Evolutionary conservation across 192 early-diverging fungal genomes (phyloP).

Genomic region (Podila horticola): DNA sequence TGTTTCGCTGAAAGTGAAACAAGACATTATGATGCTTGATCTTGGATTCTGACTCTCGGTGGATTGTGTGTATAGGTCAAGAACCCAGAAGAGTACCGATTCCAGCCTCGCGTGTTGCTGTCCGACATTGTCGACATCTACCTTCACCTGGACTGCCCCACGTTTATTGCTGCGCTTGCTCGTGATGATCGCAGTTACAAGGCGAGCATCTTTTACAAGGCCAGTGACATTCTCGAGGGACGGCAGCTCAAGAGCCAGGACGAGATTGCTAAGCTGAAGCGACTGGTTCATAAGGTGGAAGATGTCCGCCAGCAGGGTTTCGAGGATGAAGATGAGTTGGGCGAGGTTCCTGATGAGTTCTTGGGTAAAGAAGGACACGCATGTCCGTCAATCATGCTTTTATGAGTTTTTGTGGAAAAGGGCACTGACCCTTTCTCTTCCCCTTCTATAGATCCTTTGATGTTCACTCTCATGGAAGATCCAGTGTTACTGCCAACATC

Average conservation of each 20-base stretch:
- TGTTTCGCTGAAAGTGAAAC: background rate
- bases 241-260: constrained; percentile 71
- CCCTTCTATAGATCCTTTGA: constrained; percentile 71
- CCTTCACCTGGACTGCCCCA: constrained; percentile 68
- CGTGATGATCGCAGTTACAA: constrained; percentile 88
- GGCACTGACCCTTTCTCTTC: background rate
- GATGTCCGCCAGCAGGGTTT: constrained; percentile 66
- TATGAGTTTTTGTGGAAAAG: background rate
- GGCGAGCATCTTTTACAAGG: constrained; percentile 81
- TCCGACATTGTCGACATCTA: constrained; percentile 89
- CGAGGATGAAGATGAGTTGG: constrained; percentile 81
- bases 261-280: constrained; percentile 68
- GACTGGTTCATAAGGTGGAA: constrained; percentile 83
- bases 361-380: constrained; percentile 63
- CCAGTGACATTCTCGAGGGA: constrained; percentile 72
- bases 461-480: constrained; percentile 91
- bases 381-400: background rate
- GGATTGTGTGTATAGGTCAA: constrained; percentile 64
- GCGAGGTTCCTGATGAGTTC: constrained; percentile 90
- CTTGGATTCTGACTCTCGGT: background rate
- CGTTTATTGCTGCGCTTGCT: constrained; percentile 85
- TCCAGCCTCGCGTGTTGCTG: constrained; percentile 85
- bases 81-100: constrained; percentile 88
- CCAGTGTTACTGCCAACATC: constrained; percentile 93
- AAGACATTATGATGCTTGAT: no score